phyloP scores from a whole-genome alignment of 1,284 basidiomycete species.

The Ceratobasidium sp. region DNA sequence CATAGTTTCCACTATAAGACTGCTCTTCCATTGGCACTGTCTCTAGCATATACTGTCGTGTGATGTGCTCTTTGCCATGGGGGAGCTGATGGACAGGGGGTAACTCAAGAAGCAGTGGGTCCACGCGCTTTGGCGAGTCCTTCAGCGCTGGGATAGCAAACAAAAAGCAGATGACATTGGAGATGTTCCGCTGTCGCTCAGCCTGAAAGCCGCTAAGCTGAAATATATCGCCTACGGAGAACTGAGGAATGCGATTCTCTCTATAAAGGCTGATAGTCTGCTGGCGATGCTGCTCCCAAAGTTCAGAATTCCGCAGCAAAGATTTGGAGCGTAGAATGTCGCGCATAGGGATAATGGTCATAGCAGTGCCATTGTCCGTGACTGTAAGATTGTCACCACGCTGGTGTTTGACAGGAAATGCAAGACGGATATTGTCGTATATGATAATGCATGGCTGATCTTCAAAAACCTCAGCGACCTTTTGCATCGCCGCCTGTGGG shows the following conservation, averaged over 20 bases:
- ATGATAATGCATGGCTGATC: neutral
- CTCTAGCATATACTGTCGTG: neutral
- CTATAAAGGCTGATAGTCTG: neutral
- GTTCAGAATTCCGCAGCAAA: neutral
- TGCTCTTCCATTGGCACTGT: neutral
- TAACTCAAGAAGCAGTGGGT: neutral
- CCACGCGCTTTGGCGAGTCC: neutral
- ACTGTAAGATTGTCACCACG: neutral
- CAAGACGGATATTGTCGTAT: slow-evolving; percentile 17
- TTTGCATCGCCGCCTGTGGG: neutral
- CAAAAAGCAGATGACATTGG: neutral
- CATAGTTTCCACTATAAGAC: neutral
- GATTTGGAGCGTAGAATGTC: neutral
- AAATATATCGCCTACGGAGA: neutral
- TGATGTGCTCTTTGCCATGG: neutral
- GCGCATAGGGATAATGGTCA: neutral
- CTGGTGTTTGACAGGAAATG: slow-evolving; percentile 12
- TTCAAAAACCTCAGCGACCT: neutral
- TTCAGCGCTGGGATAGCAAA: neutral
- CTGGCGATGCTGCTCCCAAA: neutral
- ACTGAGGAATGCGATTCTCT: neutral
- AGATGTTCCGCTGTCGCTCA: neutral
- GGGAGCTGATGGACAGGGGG: neutral
- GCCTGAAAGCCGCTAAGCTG: neutral
- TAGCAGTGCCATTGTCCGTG: slow-evolving; percentile 6